Percentiles rank a stretch among this genome's conserved stretches.
phyloP scores from a whole-genome alignment of 345 rosid genomes.

The Conringia planisiliqua region DNA sequence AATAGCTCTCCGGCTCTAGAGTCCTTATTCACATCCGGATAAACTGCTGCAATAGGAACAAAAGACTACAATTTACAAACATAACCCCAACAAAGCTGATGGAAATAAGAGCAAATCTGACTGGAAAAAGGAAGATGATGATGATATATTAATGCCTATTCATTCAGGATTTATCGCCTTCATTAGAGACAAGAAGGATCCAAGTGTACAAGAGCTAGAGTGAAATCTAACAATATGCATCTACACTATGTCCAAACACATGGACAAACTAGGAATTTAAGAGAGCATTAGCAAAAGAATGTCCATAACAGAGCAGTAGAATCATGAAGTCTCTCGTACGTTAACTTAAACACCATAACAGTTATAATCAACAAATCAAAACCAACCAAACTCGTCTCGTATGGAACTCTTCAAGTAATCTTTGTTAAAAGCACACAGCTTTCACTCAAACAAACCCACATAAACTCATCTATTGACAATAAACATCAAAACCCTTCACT shows the following conservation, averaged over 20 bases:
- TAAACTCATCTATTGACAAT: neutral
- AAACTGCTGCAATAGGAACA: conserved; percentile 52
- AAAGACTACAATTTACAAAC: conserved; percentile 9
- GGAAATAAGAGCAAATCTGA: neutral
- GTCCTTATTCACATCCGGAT: conserved; percentile 88
- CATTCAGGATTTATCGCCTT: neutral
- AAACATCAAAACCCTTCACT: neutral
- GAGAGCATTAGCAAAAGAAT: neutral
- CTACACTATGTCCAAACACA: neutral
- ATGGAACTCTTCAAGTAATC: neutral
- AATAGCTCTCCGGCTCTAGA: conserved; percentile 50
- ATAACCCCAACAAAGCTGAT: neutral
- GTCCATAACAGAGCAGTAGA: no score
- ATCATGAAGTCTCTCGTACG: no score
- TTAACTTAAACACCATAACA: no score
- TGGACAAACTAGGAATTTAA: neutral
- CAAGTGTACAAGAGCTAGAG: neutral
- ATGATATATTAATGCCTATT: neutral
- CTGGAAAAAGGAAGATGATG: neutral
- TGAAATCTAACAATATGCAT: neutral
- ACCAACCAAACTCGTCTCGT: no score
- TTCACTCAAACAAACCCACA: neutral
- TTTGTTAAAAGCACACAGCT: neutral
- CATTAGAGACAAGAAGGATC: neutral
- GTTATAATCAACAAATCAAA: no score